Evolutionary conservation across 1,284 basidiomycete genomes (phyloP).

Genomic region (Ganoderma lingzhi): DNA sequence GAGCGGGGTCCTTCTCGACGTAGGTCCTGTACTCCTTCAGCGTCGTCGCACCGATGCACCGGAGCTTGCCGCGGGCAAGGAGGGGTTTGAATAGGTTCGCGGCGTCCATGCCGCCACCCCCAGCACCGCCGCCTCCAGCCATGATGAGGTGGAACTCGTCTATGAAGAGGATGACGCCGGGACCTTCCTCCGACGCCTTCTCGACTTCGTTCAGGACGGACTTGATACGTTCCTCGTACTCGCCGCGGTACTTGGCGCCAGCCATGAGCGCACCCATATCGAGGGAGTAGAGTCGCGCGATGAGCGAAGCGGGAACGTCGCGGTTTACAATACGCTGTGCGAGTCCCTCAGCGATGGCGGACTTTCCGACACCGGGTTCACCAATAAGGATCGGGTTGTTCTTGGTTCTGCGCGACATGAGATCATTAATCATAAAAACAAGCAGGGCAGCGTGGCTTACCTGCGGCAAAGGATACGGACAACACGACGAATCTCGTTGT

Average conservation of each 20-base stretch:
- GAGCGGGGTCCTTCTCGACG: conserved; percentile 94
- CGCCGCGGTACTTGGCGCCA: conserved; percentile 95
- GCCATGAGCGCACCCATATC: conserved; percentile 98
- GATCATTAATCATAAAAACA: background rate
- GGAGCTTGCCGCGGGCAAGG: conserved; percentile 90
- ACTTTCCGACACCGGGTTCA: conserved; percentile 94
- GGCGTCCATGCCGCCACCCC: conserved; percentile 85
- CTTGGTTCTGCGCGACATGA: conserved; percentile 71
- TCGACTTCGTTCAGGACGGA: conserved; percentile 93
- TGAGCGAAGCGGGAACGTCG: conserved; percentile 90
- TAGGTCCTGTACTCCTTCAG: conserved; percentile 94
- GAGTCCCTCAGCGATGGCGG: conserved; percentile 94
- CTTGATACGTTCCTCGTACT: conserved; percentile 98
- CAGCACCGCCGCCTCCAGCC: conserved; percentile 83
- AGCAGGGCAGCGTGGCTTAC: conserved; percentile 43
- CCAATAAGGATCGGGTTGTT: conserved; percentile 95
- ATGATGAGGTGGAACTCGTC: conserved; percentile 95
- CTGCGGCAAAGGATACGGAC: conserved; percentile 83
- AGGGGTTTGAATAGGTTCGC: conserved; percentile 93
- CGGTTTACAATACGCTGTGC: conserved; percentile 96
- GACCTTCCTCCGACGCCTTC: conserved; percentile 86
- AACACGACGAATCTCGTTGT: conserved; percentile 86
- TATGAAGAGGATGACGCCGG: conserved; percentile 92
- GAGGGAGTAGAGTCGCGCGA: conserved; percentile 85
- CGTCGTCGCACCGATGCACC: conserved; percentile 94